Conservation (phyloP, 306 rosid genomes). For the Cucurbita ficifolia region DNA sequence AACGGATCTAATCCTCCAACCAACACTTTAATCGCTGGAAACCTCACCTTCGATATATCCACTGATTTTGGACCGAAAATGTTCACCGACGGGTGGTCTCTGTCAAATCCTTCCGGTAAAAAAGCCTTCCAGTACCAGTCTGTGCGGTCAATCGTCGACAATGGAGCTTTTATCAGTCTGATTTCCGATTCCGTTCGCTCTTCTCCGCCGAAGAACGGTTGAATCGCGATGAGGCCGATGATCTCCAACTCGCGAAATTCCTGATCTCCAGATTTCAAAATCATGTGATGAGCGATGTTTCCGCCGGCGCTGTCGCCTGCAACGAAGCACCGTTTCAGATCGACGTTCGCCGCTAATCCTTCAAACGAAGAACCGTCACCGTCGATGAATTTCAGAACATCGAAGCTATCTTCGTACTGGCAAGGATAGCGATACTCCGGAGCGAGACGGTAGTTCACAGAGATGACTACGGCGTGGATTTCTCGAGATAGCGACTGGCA, state of each 20-base stretch:
- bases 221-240: neutral
- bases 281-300: neutral
- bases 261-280: neutral
- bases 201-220: neutral
- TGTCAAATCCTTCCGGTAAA: neutral
- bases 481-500: neutral
- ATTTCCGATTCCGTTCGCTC: neutral
- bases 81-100: constrained; percentile 2
- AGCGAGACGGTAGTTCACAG: neutral
- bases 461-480: neutral
- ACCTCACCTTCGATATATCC: neutral
- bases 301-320: constrained; percentile 2
- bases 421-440: neutral
- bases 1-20: neutral
- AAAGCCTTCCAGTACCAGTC: neutral
- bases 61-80: neutral
- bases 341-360: neutral
- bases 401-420: constrained; percentile 4
- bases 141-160: neutral
- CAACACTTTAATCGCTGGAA: neutral
- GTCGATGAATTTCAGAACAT: constrained; percentile 4
- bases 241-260: neutral
- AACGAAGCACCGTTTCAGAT: neutral
- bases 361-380: neutral
- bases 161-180: neutral